These are phyloP conservation scores for Talaromyces marneffei DNA, from an alignment of 2,329 filamentous ascomycete genomes.

Conservation along the genomic window DNA sequence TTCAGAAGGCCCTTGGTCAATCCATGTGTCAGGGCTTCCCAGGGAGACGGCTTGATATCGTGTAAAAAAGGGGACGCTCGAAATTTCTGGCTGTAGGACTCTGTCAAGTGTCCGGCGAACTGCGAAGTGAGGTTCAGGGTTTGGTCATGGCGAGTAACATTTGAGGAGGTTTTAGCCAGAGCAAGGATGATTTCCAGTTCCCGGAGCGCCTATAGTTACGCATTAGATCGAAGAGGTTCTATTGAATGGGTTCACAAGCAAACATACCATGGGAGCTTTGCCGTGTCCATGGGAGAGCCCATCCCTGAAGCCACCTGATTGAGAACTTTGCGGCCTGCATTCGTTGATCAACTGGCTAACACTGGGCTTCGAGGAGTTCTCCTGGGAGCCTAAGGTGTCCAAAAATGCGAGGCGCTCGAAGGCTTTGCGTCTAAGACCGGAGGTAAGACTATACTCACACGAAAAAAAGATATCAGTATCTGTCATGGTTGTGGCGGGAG, in stretches of 20 bases:
- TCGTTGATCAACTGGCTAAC: slow-evolving; percentile 6
- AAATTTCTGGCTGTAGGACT: slow-evolving; percentile 74
- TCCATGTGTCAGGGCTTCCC: slow-evolving; percentile 73
- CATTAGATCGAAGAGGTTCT: slow-evolving; percentile 18
- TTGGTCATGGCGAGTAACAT: slow-evolving; percentile 63
- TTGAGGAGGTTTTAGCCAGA: slow-evolving; percentile 81
- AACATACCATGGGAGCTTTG: slow-evolving; percentile 34
- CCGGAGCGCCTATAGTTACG: slow-evolving; percentile 60
- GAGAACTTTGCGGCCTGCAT: neutral
- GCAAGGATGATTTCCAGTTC: slow-evolving; percentile 91
- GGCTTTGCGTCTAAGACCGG: slow-evolving; percentile 36
- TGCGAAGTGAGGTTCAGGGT: slow-evolving; percentile 74
- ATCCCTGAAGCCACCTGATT: neutral
- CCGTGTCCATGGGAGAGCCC: slow-evolving; percentile 25
- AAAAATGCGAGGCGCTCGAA: slow-evolving; percentile 41
- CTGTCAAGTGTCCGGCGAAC: slow-evolving; percentile 75
- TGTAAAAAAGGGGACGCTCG: slow-evolving; percentile 75
- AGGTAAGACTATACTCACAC: slow-evolving; percentile 23
- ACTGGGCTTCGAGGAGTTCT: slow-evolving; percentile 6
- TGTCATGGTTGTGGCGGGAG: no score
- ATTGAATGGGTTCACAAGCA: neutral
- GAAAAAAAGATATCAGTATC: slow-evolving; percentile 1
- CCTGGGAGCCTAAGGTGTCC: slow-evolving; percentile 23
- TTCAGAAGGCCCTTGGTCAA: slow-evolving; percentile 76
- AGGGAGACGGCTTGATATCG: slow-evolving; percentile 78